These are phyloP conservation scores for Aureobasidium musti DNA, from an alignment of 2,329 filamentous ascomycete genomes.

Conservation along the genomic window DNA sequence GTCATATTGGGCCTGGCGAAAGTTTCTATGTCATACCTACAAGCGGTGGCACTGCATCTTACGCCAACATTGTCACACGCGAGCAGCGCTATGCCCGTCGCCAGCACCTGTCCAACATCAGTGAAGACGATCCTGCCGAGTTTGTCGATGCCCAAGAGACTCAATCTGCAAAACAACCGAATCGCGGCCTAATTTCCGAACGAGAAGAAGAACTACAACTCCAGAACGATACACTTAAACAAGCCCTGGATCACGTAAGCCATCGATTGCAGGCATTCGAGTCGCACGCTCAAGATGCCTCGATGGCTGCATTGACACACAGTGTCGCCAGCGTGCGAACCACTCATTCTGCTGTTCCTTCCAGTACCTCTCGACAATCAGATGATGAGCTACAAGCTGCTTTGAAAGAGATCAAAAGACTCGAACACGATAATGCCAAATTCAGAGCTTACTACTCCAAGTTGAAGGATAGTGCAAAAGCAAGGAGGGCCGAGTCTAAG, in stretches of 20 bases:
- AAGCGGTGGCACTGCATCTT: constrained; percentile 87
- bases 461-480: constrained; percentile 30
- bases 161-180: constrained; percentile 47
- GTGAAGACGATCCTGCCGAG: constrained; percentile 67
- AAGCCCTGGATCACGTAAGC: constrained; percentile 81
- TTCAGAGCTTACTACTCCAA: constrained; percentile 17
- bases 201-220: constrained; percentile 75
- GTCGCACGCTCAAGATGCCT: constrained; percentile 80
- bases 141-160: constrained; percentile 86
- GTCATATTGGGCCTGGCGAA: constrained; percentile 57
- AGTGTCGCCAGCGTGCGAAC: constrained; percentile 57
- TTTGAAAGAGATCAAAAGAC: constrained; percentile 19
- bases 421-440: constrained; percentile 22
- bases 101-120: constrained; percentile 38
- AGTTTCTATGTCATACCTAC: constrained; percentile 96
- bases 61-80: constrained; percentile 73
- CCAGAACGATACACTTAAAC: constrained; percentile 83
- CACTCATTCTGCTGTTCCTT: constrained; percentile 5
- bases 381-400: constrained; percentile 22
- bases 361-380: not conserved
- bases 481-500: constrained; percentile 14
- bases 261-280: constrained; percentile 92
- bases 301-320: constrained; percentile 73
- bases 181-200: constrained; percentile 45
- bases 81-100: constrained; percentile 55